Evolutionary conservation across 306 rosid species (phyloP), one percentile per base, ranked within the genome.

Genomic region (Psophocarpus tetragonolobus): DNA sequence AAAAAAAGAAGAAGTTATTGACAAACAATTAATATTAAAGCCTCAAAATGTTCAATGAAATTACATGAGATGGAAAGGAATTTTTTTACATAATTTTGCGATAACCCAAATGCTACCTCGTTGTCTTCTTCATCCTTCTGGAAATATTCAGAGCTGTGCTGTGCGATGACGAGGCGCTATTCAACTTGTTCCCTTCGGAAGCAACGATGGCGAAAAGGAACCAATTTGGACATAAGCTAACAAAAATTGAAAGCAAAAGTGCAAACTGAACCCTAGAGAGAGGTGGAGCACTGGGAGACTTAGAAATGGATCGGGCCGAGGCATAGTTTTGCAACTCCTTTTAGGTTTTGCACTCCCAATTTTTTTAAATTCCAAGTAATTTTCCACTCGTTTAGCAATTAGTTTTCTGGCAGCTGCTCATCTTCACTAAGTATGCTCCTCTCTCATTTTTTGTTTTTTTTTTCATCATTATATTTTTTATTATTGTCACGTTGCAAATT

Each of bases 261-360:
- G n/a, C n/a, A n/a, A n/a, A 65, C 32, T 17, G 35, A 58, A 21
- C 62, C 80, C 64, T 63, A 44, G 48, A 39, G 53, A 23, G 51
- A 13, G 47, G 68, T 41, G 48, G n/a, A n/a, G 47, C 10, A 26
- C 23, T 27, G 14, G 3, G 4, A 12, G 64, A 48, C 33, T 12
- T 47, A 51, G 27, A 76, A 18, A 66, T 54, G 84, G 54, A 48
- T 67, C 67, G 68, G 83, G 48, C 73, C 61, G 6, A 29, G 1
- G 17, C 3, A 47, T 3, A 48, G 26, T 45, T 32, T 0, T 32
- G n/a, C n/a, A n/a, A n/a, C n/a, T n/a, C n/a, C n/a, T n/a, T n/a
- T n/a, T n/a, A n/a, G n/a, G n/a, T n/a, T n/a, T n/a, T n/a, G n/a
- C n/a, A n/a, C n/a, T n/a, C n/a, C n/a, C n/a, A n/a, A n/a, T n/a